These are phyloP conservation scores for Sonneratia caseolaris DNA, from an alignment of 345 rosid species.

Conservation along the genomic window DNA sequence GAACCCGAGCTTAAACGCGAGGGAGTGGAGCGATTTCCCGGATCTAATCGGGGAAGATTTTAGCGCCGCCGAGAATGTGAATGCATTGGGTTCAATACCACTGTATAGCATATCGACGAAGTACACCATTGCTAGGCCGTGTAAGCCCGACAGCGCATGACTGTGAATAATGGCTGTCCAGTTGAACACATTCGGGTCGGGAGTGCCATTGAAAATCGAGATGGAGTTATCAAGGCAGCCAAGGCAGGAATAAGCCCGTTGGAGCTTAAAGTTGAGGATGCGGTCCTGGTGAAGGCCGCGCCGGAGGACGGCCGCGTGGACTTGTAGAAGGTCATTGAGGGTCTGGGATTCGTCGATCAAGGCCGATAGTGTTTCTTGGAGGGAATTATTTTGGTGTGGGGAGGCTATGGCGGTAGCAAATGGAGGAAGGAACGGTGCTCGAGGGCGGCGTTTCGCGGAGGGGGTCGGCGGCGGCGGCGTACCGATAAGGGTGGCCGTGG, in stretches of 20 bases:
- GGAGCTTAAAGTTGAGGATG: conserved; percentile 66
- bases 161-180: conserved; percentile 55
- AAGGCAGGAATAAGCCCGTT: conserved; percentile 63
- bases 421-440: conserved; percentile 8
- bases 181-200: conserved; percentile 40
- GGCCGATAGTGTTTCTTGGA: conserved; percentile 32
- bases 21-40: conserved; percentile 39
- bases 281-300: conserved; percentile 43
- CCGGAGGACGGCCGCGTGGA: conserved; percentile 69
- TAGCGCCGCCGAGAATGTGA: conserved; percentile 60
- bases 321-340: conserved; percentile 30
- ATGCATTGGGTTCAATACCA: conserved; percentile 46
- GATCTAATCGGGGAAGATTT: conserved; percentile 44
- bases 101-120: conserved; percentile 41
- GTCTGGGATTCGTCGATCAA: conserved; percentile 42
- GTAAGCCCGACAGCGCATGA: conserved; percentile 28
- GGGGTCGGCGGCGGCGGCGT: conserved; percentile 10
- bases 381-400: conserved; percentile 19
- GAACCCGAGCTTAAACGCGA: conserved; percentile 48
- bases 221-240: conserved; percentile 40
- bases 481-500: conserved; percentile 22
- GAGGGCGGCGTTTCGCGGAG: conserved; percentile 5
- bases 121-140: conserved; percentile 31
- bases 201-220: conserved; percentile 40
- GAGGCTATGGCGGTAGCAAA: conserved; percentile 1